A percentile compares a stretch with the other conserved stretches of the same genome.
phyloP scores from a whole-genome alignment of 2,329 filamentous ascomycete species.

The Colletotrichum sp. region DNA sequence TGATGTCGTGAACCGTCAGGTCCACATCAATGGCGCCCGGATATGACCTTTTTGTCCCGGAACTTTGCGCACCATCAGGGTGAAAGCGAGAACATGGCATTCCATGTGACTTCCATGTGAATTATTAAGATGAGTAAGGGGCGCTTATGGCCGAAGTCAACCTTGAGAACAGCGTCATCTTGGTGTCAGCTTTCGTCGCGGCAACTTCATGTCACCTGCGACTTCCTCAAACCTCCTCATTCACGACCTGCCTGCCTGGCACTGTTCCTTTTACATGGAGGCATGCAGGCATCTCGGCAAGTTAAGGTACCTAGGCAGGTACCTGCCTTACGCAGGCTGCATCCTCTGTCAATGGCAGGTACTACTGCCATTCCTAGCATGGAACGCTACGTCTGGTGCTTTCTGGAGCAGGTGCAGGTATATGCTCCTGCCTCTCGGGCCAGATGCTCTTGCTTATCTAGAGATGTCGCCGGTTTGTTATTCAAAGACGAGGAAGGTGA shows the following conservation, averaged over 20 bases:
- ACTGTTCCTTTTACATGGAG: background rate
- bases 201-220: background rate
- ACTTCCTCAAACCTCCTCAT: background rate
- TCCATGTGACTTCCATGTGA: background rate
- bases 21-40: background rate
- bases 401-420: background rate
- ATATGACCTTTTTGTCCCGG: background rate
- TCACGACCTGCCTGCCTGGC: background rate
- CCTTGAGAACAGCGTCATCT: background rate
- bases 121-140: rapidly evolving
- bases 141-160: rapidly evolving
- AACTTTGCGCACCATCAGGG: background rate
- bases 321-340: too few species aligned
- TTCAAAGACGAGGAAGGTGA: background rate
- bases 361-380: too few species aligned
- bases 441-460: background rate
- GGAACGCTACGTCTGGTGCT: too few species aligned
- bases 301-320: background rate
- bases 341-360: background rate
- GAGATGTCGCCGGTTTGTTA: background rate
- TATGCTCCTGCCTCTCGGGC: background rate
- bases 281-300: background rate
- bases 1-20: background rate
- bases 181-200: background rate
- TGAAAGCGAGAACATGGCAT: background rate